Evolutionary conservation across 495 filamentous ascomycete species (phyloP), one percentile per base, ranked within the genome.

Genomic region (Aspergillus biplanus): DNA sequence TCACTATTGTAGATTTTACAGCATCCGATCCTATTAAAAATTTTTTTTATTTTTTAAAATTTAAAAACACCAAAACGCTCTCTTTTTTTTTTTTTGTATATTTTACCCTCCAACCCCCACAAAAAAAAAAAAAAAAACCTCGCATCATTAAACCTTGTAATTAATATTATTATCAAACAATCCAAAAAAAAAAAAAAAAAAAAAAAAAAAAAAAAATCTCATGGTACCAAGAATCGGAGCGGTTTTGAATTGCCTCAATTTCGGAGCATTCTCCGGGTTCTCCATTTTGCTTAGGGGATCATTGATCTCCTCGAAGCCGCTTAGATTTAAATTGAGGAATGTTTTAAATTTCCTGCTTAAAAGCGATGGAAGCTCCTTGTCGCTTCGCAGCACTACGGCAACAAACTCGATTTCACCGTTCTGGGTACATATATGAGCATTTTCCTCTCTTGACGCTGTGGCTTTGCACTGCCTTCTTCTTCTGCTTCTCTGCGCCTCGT

Each of bases 261-360:
- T 5, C 52, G 52, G 33, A 54, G 52, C 52, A 54, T 6, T n/a
- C 52, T 12, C 52, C 52, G 52, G 12, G 34, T 54, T 33, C 52
- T 54, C 52, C 52, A 32, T 54, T 15, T 54, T 21, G 21, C 21
- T 16, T 31, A 5, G 15, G 15, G 16, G 21, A 3, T 8, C 15
- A 8, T 18, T 50, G n/a, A 31, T 50, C 16, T 18, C 5, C 21
- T 50, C 15, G 12, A 50, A 31, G 21, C n/a, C 4, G 47, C 52
- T 27, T 34, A 54, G 27, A 7, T 5, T 34, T 34, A 50, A 27
- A 18, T 27, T 9, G 16, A 50, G n/a, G 27, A 31, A 50, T n/a
- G 9, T 11, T 50, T 18, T 18, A 21, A 27, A 7, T 31, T 44
- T 44, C 11, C 4, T 44, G 11, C 27, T 50, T 18, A 12, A 18